Percentiles rank a stretch among this genome's conserved stretches.
Conservation (phyloP, 441 rosid genomes). For the Bocquillonia castaneifolia region DNA sequence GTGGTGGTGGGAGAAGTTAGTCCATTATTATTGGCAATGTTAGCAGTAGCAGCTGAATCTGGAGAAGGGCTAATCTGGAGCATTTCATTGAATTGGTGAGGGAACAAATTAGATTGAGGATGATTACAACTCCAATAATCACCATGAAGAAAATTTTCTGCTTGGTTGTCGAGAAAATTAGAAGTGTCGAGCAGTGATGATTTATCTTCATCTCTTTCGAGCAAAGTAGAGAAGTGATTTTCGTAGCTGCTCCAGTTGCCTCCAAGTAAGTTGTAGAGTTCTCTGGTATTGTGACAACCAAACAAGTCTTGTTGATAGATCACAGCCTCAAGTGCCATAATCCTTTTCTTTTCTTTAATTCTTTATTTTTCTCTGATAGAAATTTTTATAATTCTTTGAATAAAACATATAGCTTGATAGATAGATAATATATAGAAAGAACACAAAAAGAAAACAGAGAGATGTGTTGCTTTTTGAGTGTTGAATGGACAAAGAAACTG, state of each 20-base stretch:
- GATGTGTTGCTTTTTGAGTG: conserved; percentile 5
- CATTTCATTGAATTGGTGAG: conserved; percentile 24
- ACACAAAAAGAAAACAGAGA: conserved; percentile 12
- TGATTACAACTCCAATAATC: conserved; percentile 38
- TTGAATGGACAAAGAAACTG: conserved; percentile 13
- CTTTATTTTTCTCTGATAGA: background rate
- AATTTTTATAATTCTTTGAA: background rate
- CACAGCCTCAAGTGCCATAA: conserved; percentile 70
- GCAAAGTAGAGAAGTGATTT: conserved; percentile 9
- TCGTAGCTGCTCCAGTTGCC: conserved; percentile 38
- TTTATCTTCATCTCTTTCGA: conserved; percentile 23
- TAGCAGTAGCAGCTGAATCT: conserved; percentile 5
- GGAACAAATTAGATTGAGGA: conserved; percentile 21
- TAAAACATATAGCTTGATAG: conserved; percentile 9
- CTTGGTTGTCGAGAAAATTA: conserved; percentile 41
- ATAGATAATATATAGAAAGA: background rate
- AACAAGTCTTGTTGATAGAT: conserved; percentile 50
- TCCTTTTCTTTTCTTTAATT: background rate
- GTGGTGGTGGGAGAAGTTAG: background rate
- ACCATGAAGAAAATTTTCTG: conserved; percentile 34
- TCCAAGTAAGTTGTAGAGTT: conserved; percentile 40
- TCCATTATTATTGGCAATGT: conserved; percentile 1
- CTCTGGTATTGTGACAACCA: conserved; percentile 33
- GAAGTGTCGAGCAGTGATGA: conserved; percentile 21
- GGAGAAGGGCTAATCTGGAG: conserved; percentile 28